A percentile compares a stretch with the other conserved stretches of the same genome.
Evolutionary conservation across 345 rosid species (phyloP).

Genomic region (Citrus unshiu): DNA sequence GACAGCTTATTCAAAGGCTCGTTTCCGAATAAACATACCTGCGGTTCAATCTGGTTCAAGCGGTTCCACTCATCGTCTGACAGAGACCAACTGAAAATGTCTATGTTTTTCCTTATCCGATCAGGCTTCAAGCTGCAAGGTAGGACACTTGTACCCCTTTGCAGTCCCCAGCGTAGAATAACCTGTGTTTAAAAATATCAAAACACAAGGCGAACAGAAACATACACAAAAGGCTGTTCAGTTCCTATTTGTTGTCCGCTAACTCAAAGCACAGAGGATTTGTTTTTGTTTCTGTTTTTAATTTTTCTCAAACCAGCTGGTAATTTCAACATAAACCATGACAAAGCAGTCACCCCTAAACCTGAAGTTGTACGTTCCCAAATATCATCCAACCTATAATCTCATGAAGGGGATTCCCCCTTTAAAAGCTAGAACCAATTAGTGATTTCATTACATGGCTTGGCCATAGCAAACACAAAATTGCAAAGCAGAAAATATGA

Average conservation of each 20-base stretch:
- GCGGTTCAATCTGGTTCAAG: constrained; percentile 49
- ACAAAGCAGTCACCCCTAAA: background rate
- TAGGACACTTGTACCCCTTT: constrained; percentile 57
- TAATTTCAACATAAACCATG: background rate
- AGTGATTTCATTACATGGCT: background rate
- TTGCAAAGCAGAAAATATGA: background rate
- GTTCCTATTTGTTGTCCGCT: background rate
- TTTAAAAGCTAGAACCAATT: background rate
- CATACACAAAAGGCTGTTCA: background rate
- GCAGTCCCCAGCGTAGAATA: constrained; percentile 59
- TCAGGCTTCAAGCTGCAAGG: constrained; percentile 57
- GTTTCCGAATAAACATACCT: constrained; percentile 53
- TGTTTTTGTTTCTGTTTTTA: background rate
- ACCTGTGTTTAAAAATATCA: constrained; percentile 26
- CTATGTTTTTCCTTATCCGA: constrained; percentile 48
- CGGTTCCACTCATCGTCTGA: constrained; percentile 46
- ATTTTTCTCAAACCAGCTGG: background rate
- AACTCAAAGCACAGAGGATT: background rate
- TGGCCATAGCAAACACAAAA: background rate
- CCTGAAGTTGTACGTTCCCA: background rate
- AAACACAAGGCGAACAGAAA: background rate
- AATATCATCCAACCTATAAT: background rate
- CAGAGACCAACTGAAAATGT: constrained; percentile 46
- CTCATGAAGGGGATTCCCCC: background rate
- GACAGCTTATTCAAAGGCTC: constrained; percentile 33